These are phyloP conservation scores for Hemisphaericaspora xylanilytica DNA, from an alignment of 1,139 yeast species.

Conservation along the genomic window DNA sequence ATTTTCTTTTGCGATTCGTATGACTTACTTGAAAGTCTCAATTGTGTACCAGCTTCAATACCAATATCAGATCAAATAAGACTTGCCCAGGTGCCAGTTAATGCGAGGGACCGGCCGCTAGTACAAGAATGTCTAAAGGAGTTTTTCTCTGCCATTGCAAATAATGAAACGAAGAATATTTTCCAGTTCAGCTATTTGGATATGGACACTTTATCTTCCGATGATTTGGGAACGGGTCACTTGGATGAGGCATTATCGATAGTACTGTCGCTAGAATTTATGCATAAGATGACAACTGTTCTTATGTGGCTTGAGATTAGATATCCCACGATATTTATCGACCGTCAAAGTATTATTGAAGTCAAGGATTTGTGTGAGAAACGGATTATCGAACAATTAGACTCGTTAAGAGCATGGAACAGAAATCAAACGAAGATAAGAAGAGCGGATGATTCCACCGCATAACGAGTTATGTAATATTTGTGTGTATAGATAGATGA, in stretches of 20 bases:
- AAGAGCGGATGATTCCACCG: too few relatives aligned
- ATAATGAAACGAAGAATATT: constrained; percentile 38
- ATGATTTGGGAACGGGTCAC: constrained; percentile 21
- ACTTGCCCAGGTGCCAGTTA: constrained; percentile 60
- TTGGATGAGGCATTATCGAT: constrained; percentile 28
- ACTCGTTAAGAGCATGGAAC: constrained; percentile 32
- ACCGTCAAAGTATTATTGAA: constrained; percentile 70
- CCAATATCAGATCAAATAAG: constrained; percentile 53
- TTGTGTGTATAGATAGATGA: too few relatives aligned
- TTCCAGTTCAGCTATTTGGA: constrained; percentile 45
- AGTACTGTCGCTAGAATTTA: constrained; percentile 57
- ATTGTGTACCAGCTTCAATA: constrained; percentile 45
- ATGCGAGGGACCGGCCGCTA: constrained; percentile 6
- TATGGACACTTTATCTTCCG: constrained; percentile 22
- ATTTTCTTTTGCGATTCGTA: constrained; percentile 47
- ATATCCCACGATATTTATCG: constrained; percentile 79
- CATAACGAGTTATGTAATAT: too few relatives aligned
- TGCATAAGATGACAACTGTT: constrained; percentile 66
- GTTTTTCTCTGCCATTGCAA: constrained; percentile 23
- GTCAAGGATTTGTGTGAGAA: constrained; percentile 64
- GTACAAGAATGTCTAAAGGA: not conserved
- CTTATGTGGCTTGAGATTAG: constrained; percentile 87
- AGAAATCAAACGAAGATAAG: constrained; percentile 1
- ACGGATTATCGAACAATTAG: constrained; percentile 61
- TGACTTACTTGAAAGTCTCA: constrained; percentile 41